Evolutionary conservation across 2,329 filamentous ascomycete species (phyloP), one percentile per base, ranked within the genome.

Genomic region (Paracoccidioides lutzii): DNA sequence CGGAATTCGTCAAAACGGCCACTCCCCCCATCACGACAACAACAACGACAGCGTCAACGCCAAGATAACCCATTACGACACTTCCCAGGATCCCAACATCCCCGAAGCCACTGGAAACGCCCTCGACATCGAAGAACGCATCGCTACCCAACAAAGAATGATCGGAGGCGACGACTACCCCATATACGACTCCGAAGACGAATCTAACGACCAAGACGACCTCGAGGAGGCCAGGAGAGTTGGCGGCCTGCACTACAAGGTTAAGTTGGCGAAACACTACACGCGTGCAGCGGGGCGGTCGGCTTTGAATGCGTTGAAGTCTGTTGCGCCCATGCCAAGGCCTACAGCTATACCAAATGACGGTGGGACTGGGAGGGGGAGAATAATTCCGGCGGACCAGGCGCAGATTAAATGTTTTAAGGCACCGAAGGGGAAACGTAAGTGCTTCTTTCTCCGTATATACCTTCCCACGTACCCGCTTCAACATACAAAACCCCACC

Each of bases 111-210:
- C 68, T 61, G 72, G 69, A 53, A 78, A 75, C 63, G 62, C 69
- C 8, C 69, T 85, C 8, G 91, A 97, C 66, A 77, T 90, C 33
- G 91, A 97, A 72, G 90, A 90, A 62, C 89, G 93, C 61, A 85
- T 91, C 30, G 80, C 80, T 2, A 82, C 79, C 22, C 73, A 83
- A 54, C 73, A 83, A 54, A 77, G 78, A 0, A 71, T 81, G 7
- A 41, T 75, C 2, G 72, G 76, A 5, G 78, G 83, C 53, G 84
- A 89, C 30, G 87, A 90, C 61, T 94, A 87, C 63, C 86, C 87
- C 1, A 75, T 96, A 12, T 98, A 98, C 70, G 93, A 98, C 66
- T 95, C 90, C 0, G 86, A 90, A 50, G 85, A 90, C 52, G 88
- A 94, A 58, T 85, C 87, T 3, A 82, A 89, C 53, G 82, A 86